phyloP scores from a whole-genome alignment of 768 basidiomycete species.

The Lentinula boryana region DNA sequence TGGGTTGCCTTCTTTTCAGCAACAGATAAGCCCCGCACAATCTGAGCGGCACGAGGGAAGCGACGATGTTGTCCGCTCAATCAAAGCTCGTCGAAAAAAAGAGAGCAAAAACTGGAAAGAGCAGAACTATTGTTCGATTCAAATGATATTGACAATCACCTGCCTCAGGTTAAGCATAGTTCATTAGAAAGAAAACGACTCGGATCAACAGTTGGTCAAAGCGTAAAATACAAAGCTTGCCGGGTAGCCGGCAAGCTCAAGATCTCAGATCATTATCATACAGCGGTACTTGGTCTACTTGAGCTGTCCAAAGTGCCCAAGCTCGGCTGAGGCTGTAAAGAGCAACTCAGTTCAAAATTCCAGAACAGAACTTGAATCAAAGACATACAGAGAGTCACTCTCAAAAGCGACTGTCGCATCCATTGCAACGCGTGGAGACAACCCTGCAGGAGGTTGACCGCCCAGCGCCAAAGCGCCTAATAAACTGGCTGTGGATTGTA shows the following conservation, averaged over 20 bases:
- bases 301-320: conserved; percentile 7
- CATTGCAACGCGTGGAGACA: conserved; percentile 11
- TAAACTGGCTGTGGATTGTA: conserved; percentile 12
- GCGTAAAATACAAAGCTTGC: not conserved
- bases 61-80: too few relatives aligned
- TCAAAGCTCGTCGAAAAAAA: too few relatives aligned
- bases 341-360: not conserved
- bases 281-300: conserved; percentile 1
- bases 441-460: not conserved
- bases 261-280: conserved; percentile 3
- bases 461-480: conserved; percentile 10
- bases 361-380: not conserved
- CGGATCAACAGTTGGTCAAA: not conserved
- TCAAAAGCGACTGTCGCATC: conserved; percentile 12
- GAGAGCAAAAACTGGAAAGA: too few relatives aligned
- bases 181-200: too few relatives aligned
- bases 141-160: too few relatives aligned
- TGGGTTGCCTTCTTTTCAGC: too few relatives aligned
- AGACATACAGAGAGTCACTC: conserved; percentile 8
- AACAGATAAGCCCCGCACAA: too few relatives aligned
- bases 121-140: too few relatives aligned
- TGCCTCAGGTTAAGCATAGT: too few relatives aligned
- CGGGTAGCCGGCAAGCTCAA: not conserved
- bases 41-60: too few relatives aligned
- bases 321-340: not conserved